A percentile compares a stretch with the other conserved stretches of the same genome.
Conservation (phyloP, 352 stramenopile species). For the Phytophthora sp. region DNA sequence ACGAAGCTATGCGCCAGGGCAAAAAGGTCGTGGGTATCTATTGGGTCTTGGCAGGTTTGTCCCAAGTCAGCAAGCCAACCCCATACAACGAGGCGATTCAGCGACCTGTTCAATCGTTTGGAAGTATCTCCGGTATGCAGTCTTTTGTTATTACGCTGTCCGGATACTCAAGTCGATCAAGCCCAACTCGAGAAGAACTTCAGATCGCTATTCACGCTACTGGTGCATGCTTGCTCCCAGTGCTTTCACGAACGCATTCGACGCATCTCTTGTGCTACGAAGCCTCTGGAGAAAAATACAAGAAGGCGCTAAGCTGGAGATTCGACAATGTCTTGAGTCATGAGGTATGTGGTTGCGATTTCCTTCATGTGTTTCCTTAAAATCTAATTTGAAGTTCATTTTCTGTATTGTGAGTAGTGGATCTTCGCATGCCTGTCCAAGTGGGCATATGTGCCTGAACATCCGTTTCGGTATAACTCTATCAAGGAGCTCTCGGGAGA, state of each 20-base stretch:
- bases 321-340: conserved; percentile 83
- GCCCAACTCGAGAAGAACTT: conserved; percentile 79
- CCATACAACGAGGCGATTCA: conserved; percentile 61
- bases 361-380: not conserved
- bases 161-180: conserved; percentile 78
- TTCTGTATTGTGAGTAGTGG: conserved; percentile 55
- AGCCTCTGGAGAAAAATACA: conserved; percentile 83
- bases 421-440: conserved; percentile 70
- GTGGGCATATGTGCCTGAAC: conserved; percentile 73
- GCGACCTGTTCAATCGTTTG: conserved; percentile 64
- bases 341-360: conserved; percentile 53
- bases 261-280: conserved; percentile 86
- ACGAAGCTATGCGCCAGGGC: conserved; percentile 68
- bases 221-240: conserved; percentile 83
- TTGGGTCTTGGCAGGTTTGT: conserved; percentile 71
- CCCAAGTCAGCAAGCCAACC: conserved; percentile 38
- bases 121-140: conserved; percentile 79
- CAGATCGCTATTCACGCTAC: conserved; percentile 85
- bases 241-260: conserved; percentile 82
- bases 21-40: conserved; percentile 85
- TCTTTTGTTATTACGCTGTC: conserved; percentile 85
- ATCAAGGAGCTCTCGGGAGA: conserved; percentile 30
- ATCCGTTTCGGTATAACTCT: conserved; percentile 49
- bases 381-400: conserved; percentile 2
- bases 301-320: conserved; percentile 82